Evolutionary conservation across 208 protist species (phyloP).

Genomic region (Leishmania arabica): DNA sequence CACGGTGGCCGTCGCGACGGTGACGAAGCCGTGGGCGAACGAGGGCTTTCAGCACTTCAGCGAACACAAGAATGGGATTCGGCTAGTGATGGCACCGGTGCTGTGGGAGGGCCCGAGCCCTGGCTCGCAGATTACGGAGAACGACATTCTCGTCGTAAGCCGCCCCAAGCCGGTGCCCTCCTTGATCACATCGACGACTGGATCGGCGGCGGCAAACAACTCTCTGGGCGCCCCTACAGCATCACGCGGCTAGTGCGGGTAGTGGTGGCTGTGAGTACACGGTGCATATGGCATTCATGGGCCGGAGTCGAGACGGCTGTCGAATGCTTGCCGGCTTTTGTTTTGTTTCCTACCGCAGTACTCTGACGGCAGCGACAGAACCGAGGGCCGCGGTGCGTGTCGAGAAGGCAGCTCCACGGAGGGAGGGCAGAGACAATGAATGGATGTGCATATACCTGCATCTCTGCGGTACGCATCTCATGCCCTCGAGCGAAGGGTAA

Average conservation of each 20-base stretch:
- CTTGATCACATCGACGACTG: background rate
- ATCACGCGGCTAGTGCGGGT: background rate
- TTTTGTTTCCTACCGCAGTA: background rate
- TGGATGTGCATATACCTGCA: background rate
- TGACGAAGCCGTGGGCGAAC: conserved; percentile 55
- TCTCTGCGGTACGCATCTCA: background rate
- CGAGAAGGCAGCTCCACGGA: background rate
- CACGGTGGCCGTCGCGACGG: conserved; percentile 55
- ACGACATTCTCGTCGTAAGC: conserved; percentile 66
- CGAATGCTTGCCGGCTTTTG: too few relatives aligned
- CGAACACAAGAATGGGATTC: conserved; percentile 56
- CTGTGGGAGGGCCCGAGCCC: conserved; percentile 49
- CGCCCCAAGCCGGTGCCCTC: conserved; percentile 13
- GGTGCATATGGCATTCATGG: background rate
- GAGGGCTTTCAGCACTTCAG: conserved; percentile 48
- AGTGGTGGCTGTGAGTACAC: background rate
- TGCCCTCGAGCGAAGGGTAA: background rate
- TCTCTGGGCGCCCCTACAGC: background rate
- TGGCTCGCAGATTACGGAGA: conserved; percentile 63
- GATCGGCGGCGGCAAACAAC: background rate
- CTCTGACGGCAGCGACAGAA: background rate
- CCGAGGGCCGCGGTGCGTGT: background rate
- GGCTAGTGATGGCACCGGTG: conserved; percentile 67
- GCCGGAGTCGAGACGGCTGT: background rate
- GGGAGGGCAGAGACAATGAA: background rate